Conservation (phyloP, 148 eudicot genomes). For the Camellia japonica region DNA sequence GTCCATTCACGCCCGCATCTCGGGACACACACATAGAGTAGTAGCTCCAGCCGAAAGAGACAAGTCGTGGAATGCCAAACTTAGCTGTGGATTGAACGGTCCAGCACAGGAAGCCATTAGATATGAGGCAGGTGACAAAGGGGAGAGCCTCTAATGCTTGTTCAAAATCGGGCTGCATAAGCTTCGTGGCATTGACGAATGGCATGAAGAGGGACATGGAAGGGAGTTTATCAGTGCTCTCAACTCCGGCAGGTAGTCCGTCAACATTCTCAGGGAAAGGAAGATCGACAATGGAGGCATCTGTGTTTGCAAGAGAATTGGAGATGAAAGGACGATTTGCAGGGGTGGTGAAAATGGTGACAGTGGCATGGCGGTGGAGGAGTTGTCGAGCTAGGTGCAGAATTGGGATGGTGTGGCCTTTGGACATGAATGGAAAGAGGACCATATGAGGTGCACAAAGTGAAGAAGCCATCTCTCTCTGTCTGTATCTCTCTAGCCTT, state of each 20-base stretch:
- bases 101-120: constrained; percentile 67
- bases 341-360: constrained; percentile 71
- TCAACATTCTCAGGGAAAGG: constrained; percentile 40
- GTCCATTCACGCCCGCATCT: background rate
- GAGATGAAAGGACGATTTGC: constrained; percentile 54
- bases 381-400: constrained; percentile 62
- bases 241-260: constrained; percentile 37
- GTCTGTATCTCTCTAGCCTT: background rate
- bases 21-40: constrained; percentile 16
- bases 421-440: constrained; percentile 82
- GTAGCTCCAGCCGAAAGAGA: constrained; percentile 43
- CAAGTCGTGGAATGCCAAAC: constrained; percentile 46
- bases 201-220: constrained; percentile 50
- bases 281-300: constrained; percentile 34
- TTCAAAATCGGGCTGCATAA: constrained; percentile 53
- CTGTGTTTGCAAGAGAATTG: constrained; percentile 27
- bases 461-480: constrained; percentile 3
- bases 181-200: constrained; percentile 38
- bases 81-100: constrained; percentile 42
- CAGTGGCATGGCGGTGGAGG: constrained; percentile 34
- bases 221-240: constrained; percentile 70
- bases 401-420: constrained; percentile 77
- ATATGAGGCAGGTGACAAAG: constrained; percentile 30
- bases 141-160: constrained; percentile 28
- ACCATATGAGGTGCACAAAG: background rate